Evolutionary conservation across 768 basidiomycete genomes (phyloP), one percentile per base, ranked within the genome.

Genomic region (Chlorophyllum brunneum): DNA sequence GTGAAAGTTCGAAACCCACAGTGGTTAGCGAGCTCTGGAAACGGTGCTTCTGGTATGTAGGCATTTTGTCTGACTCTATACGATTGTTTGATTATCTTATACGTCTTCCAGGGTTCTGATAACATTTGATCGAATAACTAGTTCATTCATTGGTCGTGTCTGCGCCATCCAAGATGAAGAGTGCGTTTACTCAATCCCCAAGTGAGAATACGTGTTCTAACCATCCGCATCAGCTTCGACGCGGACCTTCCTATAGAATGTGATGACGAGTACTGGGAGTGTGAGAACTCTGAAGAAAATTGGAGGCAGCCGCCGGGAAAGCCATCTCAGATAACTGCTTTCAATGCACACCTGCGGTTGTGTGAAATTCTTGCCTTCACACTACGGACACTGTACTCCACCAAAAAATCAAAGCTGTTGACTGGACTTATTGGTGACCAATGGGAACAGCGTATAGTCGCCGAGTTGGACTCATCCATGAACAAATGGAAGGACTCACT

Each of bases 151-250:
- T 34, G 89, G 90, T 8, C 74, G 89, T 15, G 82, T 86, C 0
- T 75, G 79, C 47, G 79, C 81, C 2, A 73, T 89, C 4, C 80
- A 83, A 43, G 85, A 88, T 40, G 86, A 86, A 65, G 88, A 88
- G 81, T 84, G 56, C 53, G 83, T 67, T 38, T n/a, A 22, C n/a
- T 23, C 31, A 9, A n/a, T 9, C 18, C 15, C 38, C 18, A 13
- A 39, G 6, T 16, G 4, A 15, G 1, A 13, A 6, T 45, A 13
- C 24, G 30, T 37, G 16, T 31, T 44, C 44, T 58, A 20, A 56
- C 18, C 41, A 5, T 23, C 24, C 9, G 18, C 13, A 15, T 54
- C 7, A 84, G 84, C 57, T 82, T 85, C 58, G 85, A 89, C 55
- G 70, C 81, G 3, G 85, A 85, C 36, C 70, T 79, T 13, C 83